A percentile compares a stretch with the other conserved stretches of the same genome.
Evolutionary conservation across 2,329 filamentous ascomycete species (phyloP).

Genomic region (Hymenoscyphus repandus): DNA sequence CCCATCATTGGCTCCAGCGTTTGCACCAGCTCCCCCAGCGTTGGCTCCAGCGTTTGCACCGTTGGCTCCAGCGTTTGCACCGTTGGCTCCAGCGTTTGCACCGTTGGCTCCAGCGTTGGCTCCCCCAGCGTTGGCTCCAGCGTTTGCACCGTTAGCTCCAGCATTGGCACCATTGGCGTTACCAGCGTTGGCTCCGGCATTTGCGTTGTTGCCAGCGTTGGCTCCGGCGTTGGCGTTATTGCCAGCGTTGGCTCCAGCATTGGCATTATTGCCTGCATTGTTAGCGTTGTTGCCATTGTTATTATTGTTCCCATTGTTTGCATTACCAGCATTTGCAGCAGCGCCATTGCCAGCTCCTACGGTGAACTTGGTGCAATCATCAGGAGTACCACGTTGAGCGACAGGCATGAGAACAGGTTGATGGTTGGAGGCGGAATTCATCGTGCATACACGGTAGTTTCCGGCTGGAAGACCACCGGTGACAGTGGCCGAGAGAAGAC

Average conservation of each 20-base stretch:
- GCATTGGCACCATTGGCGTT: conserved; percentile 5
- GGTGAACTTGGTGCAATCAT: conserved; percentile 42
- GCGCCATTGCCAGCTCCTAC: conserved; percentile 26
- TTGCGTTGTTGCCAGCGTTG: not conserved
- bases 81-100: not conserved
- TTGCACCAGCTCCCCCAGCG: not conserved
- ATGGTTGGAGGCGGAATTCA: conserved; percentile 39
- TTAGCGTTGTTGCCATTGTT: conserved; percentile 19
- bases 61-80: conserved; percentile 7
- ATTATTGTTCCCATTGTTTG: conserved; percentile 11
- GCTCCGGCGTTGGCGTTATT: not conserved
- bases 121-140: not conserved
- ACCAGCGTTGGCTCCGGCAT: conserved; percentile 1
- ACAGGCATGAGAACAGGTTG: conserved; percentile 40
- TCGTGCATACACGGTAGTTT: conserved; percentile 40
- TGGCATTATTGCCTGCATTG: conserved; percentile 12
- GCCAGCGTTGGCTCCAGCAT: not conserved
- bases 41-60: conserved; percentile 29
- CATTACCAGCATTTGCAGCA: conserved; percentile 12
- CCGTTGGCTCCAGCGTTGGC: not conserved
- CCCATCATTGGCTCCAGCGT: conserved; percentile 4
- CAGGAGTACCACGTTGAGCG: conserved; percentile 40
- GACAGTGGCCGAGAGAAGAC: conserved; percentile 34
- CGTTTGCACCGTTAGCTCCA: not conserved
- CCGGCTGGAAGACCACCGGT: conserved; percentile 37